phyloP scores from a whole-genome alignment of 148 eudicot genomes.

The Beta vulgaris region DNA sequence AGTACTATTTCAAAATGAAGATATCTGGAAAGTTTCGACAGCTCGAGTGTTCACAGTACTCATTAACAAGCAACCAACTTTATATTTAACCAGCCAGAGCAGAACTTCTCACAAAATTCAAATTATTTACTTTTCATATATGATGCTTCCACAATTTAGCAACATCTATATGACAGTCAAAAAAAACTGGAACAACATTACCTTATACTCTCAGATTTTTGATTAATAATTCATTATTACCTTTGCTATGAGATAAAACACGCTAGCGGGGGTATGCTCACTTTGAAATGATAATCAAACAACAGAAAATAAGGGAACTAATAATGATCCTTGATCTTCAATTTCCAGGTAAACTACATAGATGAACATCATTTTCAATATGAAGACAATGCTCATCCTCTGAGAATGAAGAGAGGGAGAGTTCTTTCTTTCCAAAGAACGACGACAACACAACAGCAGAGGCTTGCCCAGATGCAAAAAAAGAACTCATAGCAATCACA shows the following conservation, averaged over 20 bases:
- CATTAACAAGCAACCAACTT: too few relatives aligned
- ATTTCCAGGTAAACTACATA: background rate
- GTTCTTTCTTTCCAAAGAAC: background rate
- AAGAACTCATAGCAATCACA: background rate
- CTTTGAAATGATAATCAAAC: too few relatives aligned
- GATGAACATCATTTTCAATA: background rate
- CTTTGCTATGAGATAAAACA: too few relatives aligned
- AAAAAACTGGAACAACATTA: too few relatives aligned
- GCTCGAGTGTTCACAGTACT: background rate
- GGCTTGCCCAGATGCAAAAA: background rate
- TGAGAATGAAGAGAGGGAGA: background rate
- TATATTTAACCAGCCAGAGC: too few relatives aligned
- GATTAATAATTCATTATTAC: too few relatives aligned
- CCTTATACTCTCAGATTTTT: too few relatives aligned
- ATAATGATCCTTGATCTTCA: background rate
- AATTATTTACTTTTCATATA: too few relatives aligned
- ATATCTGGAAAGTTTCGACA: background rate
- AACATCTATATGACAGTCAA: too few relatives aligned
- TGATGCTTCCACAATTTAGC: background rate
- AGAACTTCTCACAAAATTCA: too few relatives aligned
- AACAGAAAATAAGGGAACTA: too few relatives aligned
- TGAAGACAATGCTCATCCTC: background rate
- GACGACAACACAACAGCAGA: background rate
- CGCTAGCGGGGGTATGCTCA: too few relatives aligned
- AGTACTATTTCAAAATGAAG: background rate